Evolutionary conservation across 352 stramenopile species (phyloP), one percentile per base, ranked within the genome.

Genomic region (Phytophthora colocasiae): DNA sequence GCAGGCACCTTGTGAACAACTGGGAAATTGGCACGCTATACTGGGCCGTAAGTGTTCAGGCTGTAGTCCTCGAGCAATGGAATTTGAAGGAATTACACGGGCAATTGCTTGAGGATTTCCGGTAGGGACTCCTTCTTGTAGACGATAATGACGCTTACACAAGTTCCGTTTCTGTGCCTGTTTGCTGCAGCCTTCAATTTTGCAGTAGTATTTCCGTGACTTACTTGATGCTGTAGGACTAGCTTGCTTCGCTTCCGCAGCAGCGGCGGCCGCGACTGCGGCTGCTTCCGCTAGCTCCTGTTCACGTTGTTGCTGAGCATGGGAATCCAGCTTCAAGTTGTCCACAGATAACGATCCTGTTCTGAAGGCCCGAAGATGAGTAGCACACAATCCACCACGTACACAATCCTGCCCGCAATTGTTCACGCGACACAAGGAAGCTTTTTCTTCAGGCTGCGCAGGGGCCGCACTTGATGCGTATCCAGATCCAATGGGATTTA

Each of bases 151-250:
- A 9, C 81, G 78, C 51, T 91, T 90, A 64, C 80, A 92, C 38
- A 88, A 63, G 9, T 82, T 80, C 19, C 57, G 67, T 24, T 85
- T 86, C 50, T 92, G 84, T 47, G 78, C 79, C 61, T 90, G 80
- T 49, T 90, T 90, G 10, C 71, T 74, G 50, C 81, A 92, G 0
- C 77, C 78, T 15, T 89, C 78, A 22, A 74, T 69, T 62, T 77
- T 84, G 71, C 83, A 92, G 41, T 83, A 90, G 49, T 90, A 91
- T 56, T 89, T 91, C 49, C 74, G 86, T n/a, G 73, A 12, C 39
- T 75, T 78, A n/a, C 63, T 58, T 7, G 66, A 71, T 4, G 49
- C 54, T 15, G 44, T 56, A 22, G 49, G 52, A n/a, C 43, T 66
- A 39, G 27, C 22, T 50, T 61, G 66, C 55, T 63, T 78, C 0